Percentiles rank a stretch among this genome's conserved stretches.
phyloP scores from a whole-genome alignment of 2,329 filamentous ascomycete species.

The Orbilia blumenaviensis region DNA sequence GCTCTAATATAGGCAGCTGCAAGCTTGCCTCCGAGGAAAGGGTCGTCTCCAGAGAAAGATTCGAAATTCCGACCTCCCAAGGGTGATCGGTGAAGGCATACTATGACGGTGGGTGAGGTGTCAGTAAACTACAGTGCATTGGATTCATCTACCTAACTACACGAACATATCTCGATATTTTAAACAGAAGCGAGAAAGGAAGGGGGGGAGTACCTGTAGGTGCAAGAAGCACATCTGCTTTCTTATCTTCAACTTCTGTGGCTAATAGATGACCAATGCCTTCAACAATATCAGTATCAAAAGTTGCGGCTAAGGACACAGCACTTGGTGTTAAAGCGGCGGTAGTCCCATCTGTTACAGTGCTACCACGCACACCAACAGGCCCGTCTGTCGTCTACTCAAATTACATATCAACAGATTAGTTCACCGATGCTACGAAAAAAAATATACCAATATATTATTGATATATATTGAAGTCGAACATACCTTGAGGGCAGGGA shows the following conservation, averaged over 20 bases:
- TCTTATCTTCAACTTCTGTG: conserved; percentile 58
- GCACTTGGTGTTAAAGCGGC: conserved; percentile 58
- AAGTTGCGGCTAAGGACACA: conserved; percentile 59
- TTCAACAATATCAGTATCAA: conserved; percentile 57
- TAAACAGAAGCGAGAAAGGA: too few relatives aligned
- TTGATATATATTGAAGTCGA: not conserved
- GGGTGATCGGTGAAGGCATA: conserved; percentile 63
- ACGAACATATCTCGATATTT: not conserved
- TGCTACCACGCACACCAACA: conserved; percentile 58
- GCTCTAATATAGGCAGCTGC: conserved; percentile 67
- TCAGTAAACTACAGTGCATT: not conserved
- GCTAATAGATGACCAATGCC: conserved; percentile 58
- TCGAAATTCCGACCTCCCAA: conserved; percentile 71
- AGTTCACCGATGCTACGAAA: not conserved
- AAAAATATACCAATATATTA: not conserved
- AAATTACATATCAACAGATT: not conserved
- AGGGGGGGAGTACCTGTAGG: conserved; percentile 57
- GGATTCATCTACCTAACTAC: not conserved
- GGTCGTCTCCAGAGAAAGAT: conserved; percentile 67
- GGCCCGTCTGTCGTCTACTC: conserved; percentile 59
- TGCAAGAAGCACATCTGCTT: conserved; percentile 58
- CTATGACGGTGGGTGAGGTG: conserved; percentile 54
- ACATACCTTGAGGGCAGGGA: conserved; percentile 58
- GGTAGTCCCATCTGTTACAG: conserved; percentile 58
- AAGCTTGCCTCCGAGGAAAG: conserved; percentile 67